Evolutionary conservation across 352 stramenopile species (phyloP).

Genomic region (Globisporangium irregulare): DNA sequence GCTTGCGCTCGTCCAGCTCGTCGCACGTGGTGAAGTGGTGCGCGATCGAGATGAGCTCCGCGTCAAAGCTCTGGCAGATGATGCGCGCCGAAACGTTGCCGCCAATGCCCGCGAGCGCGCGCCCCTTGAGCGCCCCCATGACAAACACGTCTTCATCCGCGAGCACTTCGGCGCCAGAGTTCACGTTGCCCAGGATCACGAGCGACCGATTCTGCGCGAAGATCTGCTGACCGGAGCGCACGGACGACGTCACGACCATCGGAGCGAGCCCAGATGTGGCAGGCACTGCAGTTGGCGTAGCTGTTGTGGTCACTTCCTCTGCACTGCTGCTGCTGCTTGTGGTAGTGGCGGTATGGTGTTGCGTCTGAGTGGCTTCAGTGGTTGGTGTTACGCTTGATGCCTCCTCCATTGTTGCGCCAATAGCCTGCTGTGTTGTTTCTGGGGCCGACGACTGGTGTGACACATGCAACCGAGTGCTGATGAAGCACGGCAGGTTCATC

Average conservation of each 20-base stretch:
- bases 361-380: background rate
- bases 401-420: background rate
- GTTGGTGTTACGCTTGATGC: background rate
- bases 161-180: conserved; percentile 85
- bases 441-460: conserved; percentile 21
- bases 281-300: background rate
- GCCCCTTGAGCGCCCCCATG: conserved; percentile 77
- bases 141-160: conserved; percentile 85
- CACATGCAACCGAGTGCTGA: conserved; percentile 57
- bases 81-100: conserved; percentile 69
- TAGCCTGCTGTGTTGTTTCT: background rate
- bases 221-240: conserved; percentile 88
- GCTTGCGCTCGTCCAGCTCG: conserved; percentile 42
- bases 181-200: conserved; percentile 83
- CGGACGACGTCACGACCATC: conserved; percentile 67
- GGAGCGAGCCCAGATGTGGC: conserved; percentile 19
- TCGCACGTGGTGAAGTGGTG: conserved; percentile 91
- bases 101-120: conserved; percentile 80
- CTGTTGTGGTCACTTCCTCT: background rate
- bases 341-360: background rate
- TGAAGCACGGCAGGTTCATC: conserved; percentile 72
- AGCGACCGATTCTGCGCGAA: conserved; percentile 80
- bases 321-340: background rate
- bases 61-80: conserved; percentile 81
- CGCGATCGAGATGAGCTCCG: conserved; percentile 87